phyloP scores from a whole-genome alignment of 331 rosid genomes.

The Quercus phellos region DNA sequence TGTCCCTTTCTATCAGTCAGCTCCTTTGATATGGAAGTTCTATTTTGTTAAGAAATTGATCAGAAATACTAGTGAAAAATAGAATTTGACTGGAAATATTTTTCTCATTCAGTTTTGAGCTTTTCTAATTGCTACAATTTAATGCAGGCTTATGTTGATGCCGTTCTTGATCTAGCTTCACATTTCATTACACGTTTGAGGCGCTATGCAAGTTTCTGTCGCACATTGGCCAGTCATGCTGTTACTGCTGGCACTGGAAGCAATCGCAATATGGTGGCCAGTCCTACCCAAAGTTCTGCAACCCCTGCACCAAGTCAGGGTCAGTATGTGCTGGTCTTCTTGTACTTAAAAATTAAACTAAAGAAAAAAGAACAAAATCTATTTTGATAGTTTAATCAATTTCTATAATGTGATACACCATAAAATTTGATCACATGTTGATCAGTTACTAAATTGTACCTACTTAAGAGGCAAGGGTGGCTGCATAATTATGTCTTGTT shows the following conservation, averaged over 20 bases:
- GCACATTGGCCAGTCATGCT: conserved; percentile 92
- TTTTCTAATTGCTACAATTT: conserved; percentile 16
- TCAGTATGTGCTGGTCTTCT: conserved; percentile 22
- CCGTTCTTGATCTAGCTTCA: conserved; percentile 95
- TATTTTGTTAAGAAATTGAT: conserved; percentile 10
- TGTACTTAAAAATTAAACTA: neutral
- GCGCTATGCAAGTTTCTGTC: conserved; percentile 89
- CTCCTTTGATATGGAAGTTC: neutral
- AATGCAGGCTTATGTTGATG: conserved; percentile 91
- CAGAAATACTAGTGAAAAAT: neutral
- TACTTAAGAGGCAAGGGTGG: neutral
- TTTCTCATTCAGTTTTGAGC: neutral
- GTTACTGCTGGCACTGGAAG: conserved; percentile 77
- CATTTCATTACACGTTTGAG: conserved; percentile 92
- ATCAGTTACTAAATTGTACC: neutral
- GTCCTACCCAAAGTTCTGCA: conserved; percentile 71
- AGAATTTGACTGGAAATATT: neutral
- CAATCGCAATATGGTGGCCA: conserved; percentile 76
- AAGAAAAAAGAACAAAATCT: neutral
- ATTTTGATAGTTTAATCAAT: neutral
- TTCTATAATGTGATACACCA: neutral
- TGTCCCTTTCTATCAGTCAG: neutral
- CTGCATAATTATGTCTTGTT: neutral
- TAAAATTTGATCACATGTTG: neutral
- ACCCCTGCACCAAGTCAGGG: conserved; percentile 84